phyloP scores from a whole-genome alignment of 2,329 filamentous ascomycete species.

The Paraconiothyrium sp. region DNA sequence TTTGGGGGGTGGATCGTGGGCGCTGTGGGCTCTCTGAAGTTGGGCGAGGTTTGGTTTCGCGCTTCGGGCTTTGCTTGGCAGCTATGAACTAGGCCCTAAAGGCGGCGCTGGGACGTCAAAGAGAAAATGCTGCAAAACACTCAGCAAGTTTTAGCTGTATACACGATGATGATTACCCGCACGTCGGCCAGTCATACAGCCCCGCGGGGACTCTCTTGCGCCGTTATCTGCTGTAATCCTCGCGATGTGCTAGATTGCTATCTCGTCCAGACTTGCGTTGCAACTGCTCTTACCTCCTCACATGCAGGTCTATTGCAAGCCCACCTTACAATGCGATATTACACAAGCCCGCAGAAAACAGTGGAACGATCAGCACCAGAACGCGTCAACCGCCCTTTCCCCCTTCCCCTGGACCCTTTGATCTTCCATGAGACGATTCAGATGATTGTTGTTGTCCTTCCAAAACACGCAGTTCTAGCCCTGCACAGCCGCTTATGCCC shows the following conservation, averaged over 20 bases:
- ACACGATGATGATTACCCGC: not conserved
- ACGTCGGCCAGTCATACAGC: not conserved
- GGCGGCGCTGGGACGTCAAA: slow-evolving; percentile 13
- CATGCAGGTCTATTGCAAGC: slow-evolving; percentile 2
- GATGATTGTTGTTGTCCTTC: not conserved
- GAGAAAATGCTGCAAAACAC: slow-evolving; percentile 16
- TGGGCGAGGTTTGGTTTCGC: slow-evolving; percentile 36
- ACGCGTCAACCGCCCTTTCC: slow-evolving; percentile 9
- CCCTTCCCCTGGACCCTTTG: not conserved
- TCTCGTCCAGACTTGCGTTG: not conserved
- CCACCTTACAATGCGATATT: slow-evolving; percentile 9
- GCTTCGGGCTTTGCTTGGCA: slow-evolving; percentile 38
- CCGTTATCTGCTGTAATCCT: not conserved
- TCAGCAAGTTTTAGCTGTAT: not conserved
- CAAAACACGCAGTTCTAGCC: slow-evolving; percentile 15
- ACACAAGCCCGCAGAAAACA: slow-evolving; percentile 12
- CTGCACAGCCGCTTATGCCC: slow-evolving; percentile 16
- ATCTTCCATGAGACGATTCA: not conserved
- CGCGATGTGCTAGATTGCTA: not conserved
- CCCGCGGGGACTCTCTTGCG: not conserved
- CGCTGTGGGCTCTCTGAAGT: slow-evolving; percentile 18
- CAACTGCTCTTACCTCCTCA: not conserved
- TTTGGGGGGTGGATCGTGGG: slow-evolving; percentile 20
- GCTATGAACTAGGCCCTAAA: slow-evolving; percentile 18
- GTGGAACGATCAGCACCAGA: slow-evolving; percentile 14